A percentile compares a stretch with the other conserved stretches of the same genome.
Conservation (phyloP, 2,329 filamentous ascomycete species). For the Hortaea werneckii region DNA sequence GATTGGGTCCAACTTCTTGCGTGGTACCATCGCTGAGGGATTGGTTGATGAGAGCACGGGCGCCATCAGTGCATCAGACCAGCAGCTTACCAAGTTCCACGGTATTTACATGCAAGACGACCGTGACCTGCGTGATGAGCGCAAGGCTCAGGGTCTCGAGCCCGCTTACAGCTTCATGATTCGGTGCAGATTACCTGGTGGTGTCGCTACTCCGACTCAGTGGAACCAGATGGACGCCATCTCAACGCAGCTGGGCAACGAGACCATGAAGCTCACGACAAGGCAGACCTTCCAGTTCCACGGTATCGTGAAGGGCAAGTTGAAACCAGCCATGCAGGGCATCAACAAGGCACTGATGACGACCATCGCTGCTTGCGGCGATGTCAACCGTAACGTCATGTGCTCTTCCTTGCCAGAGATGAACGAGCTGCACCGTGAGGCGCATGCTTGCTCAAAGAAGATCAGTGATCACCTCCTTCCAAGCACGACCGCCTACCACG, state of each 20-base stretch:
- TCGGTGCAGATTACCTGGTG: slow-evolving; percentile 80
- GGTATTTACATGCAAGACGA: slow-evolving; percentile 99
- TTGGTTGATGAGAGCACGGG: slow-evolving; percentile 71
- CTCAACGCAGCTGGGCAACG: slow-evolving; percentile 75
- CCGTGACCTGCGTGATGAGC: slow-evolving; percentile 87
- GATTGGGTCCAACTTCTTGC: slow-evolving; percentile 82
- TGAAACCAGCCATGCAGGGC: slow-evolving; percentile 90
- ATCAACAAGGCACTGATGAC: slow-evolving; percentile 96
- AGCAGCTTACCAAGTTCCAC: slow-evolving; percentile 97
- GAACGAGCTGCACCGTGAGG: slow-evolving; percentile 73
- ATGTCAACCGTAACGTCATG: slow-evolving; percentile 99
- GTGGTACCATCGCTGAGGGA: slow-evolving; percentile 89
- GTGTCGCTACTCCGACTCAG: slow-evolving; percentile 80
- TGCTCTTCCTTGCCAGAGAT: slow-evolving; percentile 85
- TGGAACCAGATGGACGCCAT: slow-evolving; percentile 99
- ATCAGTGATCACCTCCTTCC: slow-evolving; percentile 92
- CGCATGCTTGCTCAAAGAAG: slow-evolving; percentile 64
- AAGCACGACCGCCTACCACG: slow-evolving; percentile 85
- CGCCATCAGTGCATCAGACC: slow-evolving; percentile 80
- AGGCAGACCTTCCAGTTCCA: slow-evolving; percentile 99
- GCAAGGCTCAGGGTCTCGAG: slow-evolving; percentile 95
- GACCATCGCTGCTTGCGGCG: slow-evolving; percentile 92
- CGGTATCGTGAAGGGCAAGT: slow-evolving; percentile 90
- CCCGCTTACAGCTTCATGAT: slow-evolving; percentile 99
- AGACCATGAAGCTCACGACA: slow-evolving; percentile 98